Conservation (phyloP, 176 grass and related monocot species). For the Oryza coarctata region DNA sequence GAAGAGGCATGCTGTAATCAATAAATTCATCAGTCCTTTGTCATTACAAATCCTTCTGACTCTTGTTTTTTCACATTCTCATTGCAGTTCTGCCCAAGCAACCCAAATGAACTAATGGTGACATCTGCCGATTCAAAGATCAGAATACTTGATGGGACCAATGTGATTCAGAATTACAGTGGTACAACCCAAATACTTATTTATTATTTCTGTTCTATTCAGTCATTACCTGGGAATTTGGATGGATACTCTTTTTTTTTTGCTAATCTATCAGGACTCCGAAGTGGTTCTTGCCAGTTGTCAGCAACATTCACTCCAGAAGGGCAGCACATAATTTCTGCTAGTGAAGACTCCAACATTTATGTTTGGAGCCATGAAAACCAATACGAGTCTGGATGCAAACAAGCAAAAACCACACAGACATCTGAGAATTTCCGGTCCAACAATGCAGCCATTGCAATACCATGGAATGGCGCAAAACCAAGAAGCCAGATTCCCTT, state of each 20-base stretch:
- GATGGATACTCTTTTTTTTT: constrained; percentile 25
- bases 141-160: constrained; percentile 68
- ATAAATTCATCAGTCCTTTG: not conserved
- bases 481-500: constrained; percentile 31
- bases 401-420: constrained; percentile 63
- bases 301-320: constrained; percentile 70
- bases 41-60: constrained; percentile 34
- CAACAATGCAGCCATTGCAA: constrained; percentile 58
- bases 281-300: constrained; percentile 55
- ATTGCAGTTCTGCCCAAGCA: constrained; percentile 72
- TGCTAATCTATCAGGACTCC: constrained; percentile 52
- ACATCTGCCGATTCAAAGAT: constrained; percentile 86
- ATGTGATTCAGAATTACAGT: constrained; percentile 80
- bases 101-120: constrained; percentile 69
- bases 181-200: constrained; percentile 53
- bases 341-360: constrained; percentile 77
- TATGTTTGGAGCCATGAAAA: constrained; percentile 75
- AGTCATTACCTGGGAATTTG: not conserved
- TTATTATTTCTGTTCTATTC: not conserved
- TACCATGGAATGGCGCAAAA: constrained; percentile 69
- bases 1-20: not conserved
- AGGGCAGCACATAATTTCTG: constrained; percentile 68
- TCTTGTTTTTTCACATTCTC: constrained; percentile 12
- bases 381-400: constrained; percentile 43
- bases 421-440: constrained; percentile 77